Percentiles rank a stretch among this genome's conserved stretches.
Conservation (phyloP, 768 basidiomycete genomes). For the Porphyrellus cyaneotinctus region DNA sequence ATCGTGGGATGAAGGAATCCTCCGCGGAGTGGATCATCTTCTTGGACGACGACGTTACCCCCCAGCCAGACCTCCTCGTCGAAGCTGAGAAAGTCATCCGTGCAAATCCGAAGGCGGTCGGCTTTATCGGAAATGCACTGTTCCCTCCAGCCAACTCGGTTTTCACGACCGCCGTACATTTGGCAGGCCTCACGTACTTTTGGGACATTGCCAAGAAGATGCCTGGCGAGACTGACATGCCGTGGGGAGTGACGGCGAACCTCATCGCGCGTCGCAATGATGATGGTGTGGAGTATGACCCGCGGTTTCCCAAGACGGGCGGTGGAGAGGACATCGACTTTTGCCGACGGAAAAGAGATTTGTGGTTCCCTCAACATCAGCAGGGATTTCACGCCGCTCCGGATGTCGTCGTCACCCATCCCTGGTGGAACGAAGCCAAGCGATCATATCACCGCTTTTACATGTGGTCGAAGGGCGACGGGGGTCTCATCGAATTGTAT, state of each 20-base stretch:
- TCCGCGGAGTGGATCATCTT: conserved; percentile 56
- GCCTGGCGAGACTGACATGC: conserved; percentile 38
- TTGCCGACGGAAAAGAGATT: conserved; percentile 44
- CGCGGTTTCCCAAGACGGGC: conserved; percentile 56
- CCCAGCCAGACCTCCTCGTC: conserved; percentile 39
- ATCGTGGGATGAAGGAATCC: conserved; percentile 51
- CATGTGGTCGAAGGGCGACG: conserved; percentile 59
- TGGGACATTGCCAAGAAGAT: conserved; percentile 58
- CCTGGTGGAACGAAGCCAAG: conserved; percentile 51
- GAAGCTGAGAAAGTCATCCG: conserved; percentile 47
- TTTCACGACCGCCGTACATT: conserved; percentile 51
- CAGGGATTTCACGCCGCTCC: conserved; percentile 49
- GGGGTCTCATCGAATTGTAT: conserved; percentile 44
- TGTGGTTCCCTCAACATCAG: conserved; percentile 31
- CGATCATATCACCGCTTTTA: conserved; percentile 50
- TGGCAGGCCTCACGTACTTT: conserved; percentile 56
- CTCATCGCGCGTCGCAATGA: conserved; percentile 45
- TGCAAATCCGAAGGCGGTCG: conserved; percentile 42
- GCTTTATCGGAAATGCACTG: conserved; percentile 49
- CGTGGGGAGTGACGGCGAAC: conserved; percentile 64
- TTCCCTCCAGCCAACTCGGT: conserved; percentile 48
- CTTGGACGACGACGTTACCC: conserved; percentile 57
- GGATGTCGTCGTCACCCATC: conserved; percentile 47
- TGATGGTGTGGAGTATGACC: conserved; percentile 45
- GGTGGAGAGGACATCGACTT: conserved; percentile 65